A percentile compares a stretch with the other conserved stretches of the same genome.
These are phyloP conservation scores for Tremella yokohamensis DNA, from an alignment of 768 basidiomycete species.

Conservation along the genomic window DNA sequence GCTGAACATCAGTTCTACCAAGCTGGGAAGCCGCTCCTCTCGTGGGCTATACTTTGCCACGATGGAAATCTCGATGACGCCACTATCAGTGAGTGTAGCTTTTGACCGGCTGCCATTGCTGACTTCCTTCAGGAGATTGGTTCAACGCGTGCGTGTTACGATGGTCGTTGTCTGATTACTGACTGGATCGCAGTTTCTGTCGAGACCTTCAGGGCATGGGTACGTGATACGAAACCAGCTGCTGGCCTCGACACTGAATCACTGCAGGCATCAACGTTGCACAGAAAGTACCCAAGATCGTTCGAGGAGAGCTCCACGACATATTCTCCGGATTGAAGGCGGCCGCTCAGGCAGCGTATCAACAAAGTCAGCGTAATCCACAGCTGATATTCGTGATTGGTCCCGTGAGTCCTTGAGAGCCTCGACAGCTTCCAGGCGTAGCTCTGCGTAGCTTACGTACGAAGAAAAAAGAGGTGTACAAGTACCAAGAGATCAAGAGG, in stretches of 20 bases:
- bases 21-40: conserved; percentile 28
- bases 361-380: conserved; percentile 31
- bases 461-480: conserved; percentile 26
- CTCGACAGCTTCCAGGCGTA: background rate
- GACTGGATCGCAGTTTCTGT: conserved; percentile 3
- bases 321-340: conserved; percentile 14
- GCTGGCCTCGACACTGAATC: background rate
- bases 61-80: conserved; percentile 19
- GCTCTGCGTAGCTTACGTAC: background rate
- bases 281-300: background rate
- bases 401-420: conserved; percentile 27
- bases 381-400: conserved; percentile 46
- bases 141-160: background rate
- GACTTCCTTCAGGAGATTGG: background rate
- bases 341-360: conserved; percentile 33
- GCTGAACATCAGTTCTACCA: conserved; percentile 14
- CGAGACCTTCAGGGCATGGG: background rate
- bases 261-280: background rate
- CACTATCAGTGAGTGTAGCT: conserved; percentile 26
- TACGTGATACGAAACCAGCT: background rate
- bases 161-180: background rate
- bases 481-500: conserved; percentile 41
- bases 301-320: too few relatives aligned
- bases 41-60: conserved; percentile 42
- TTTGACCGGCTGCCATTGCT: background rate